Base-by-base conservation (phyloP, 805 yeast genomes). In the Tetrapisispora pingtungensis region DNA sequence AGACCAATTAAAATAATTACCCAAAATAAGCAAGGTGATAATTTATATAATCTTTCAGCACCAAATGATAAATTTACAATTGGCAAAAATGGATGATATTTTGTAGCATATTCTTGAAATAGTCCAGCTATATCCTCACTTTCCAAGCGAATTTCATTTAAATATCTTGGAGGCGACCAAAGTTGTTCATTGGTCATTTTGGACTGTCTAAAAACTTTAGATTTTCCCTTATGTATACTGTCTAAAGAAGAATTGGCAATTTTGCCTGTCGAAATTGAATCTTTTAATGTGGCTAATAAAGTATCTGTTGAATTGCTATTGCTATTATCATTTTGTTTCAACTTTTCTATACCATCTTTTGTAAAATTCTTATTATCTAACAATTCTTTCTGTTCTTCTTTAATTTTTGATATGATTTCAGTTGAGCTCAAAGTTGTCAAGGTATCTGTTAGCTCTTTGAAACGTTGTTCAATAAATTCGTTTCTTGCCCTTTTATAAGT, bases 21-120 rank as follows among this genome's bases (percentile, higher is more conserved):
- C 98, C 98, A 90, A 57, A 90, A 90, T 17, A 90, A 67, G 3
- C 90, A 81, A 0, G 97, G 96, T 46, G 96, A 87, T 15, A 84
- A 69, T 46, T 77, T 65, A 60, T 84, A 85, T 8, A 89, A 73
- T 39, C 78, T 68, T 53, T 88, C 97, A 1, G 95, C 93, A 10
- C 96, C 96, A 48, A 75, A 76, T 7, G 69, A 50, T 2, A 90
- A 74, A 58, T 90, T 95, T 2, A 90, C 93, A 1, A 90, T 84
- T 0, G 97, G 97, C 40, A 93, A 59, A 41, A 84, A 79, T 1
- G 86, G 84, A 61, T 90, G 97, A 57, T 93, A 90, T 48, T 77
- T 70, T n/a, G 69, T 65, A 2, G 80, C 81, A 59, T 79, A 90
- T 59, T 86, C 96, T 27, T 67, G 48, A 58, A 71, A 90, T 10